Base-by-base conservation (phyloP, 371 early-diverging fungal genomes). In the Nosema bombycis region DNA sequence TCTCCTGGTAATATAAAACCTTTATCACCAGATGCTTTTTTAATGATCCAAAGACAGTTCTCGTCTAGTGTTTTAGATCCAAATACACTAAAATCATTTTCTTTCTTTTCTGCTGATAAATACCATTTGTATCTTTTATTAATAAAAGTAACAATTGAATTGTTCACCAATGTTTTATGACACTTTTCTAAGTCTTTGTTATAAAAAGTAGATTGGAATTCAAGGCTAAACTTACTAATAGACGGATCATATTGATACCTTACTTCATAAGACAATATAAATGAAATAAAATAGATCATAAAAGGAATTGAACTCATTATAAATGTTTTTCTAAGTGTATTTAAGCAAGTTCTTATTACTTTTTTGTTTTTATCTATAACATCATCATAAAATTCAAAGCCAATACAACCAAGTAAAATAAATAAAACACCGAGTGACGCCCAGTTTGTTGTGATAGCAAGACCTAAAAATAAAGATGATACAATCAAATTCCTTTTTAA, bases 121-220 rank as follows among this genome's bases (percentile, higher is more conserved):
- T 54, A 69, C 21, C 0, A 54, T 54, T 69, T 69, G 30, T 46
- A 28, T 24, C 37, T 6, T 29, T 30, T 37, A n/a, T 69, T 69
- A 28, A 69, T 46, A 21, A 69, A 36, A 26, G 69, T 32, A 69
- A 69, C 46, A 29, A 69, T 6, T 26, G 69, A 69, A 23, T 33
- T 33, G 30, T 54, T 3, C 6, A 6, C 46, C 24, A 69, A 23
- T 10, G 1, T 21, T 15, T 54, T 23, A 54, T 69, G 55, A 21
- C 38, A 36, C 1, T 34, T 18, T 24, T 10, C 24, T n/a, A 24
- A 12, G 1, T 69, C 1, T 46, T 36, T 12, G 28, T 24, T 54
- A n/a, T 12, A 29, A 55, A 23, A 6, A 26, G 18, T 54, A 54
- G 37, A 69, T 54, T 18, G 1, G 46, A 46, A 46, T 46, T 46